A percentile compares a stretch with the other conserved stretches of the same genome.
Evolutionary conservation across 73 alveolate genomes (phyloP).

Genomic region (Stentor coeruleus): DNA sequence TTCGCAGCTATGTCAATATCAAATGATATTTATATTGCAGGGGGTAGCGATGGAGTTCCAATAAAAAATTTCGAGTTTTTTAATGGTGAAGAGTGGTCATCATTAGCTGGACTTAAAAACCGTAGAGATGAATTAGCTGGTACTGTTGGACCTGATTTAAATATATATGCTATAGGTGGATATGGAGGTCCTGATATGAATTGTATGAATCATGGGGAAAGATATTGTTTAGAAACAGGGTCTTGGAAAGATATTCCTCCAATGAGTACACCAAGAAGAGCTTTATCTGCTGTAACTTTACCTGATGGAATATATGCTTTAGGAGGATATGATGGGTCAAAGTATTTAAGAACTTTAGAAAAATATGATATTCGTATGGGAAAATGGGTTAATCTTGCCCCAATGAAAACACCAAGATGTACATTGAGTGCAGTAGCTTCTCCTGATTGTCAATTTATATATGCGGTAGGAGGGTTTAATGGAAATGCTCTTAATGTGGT

Average conservation of each 20-base stretch:
- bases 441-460: conserved; percentile 68
- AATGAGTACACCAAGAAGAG: conserved; percentile 83
- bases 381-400: conserved; percentile 62
- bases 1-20: conserved; percentile 55
- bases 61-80: conserved; percentile 53
- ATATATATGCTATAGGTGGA: conserved; percentile 81
- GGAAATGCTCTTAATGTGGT: conserved; percentile 72
- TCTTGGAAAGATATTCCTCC: conserved; percentile 80
- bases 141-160: conserved; percentile 60
- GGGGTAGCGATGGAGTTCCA: conserved; percentile 84
- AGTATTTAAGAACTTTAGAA: conserved; percentile 15
- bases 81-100: conserved; percentile 61
- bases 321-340: conserved; percentile 83
- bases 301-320: conserved; percentile 96
- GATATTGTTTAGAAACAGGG: conserved; percentile 58
- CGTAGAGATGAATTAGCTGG: conserved; percentile 79
- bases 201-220: conserved; percentile 77
- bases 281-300: conserved; percentile 80
- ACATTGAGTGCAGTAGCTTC: conserved; percentile 78
- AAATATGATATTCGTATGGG: conserved; percentile 54
- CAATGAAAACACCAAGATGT: conserved; percentile 76
- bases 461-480: conserved; percentile 89
- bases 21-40: conserved; percentile 54
- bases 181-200: conserved; percentile 73
- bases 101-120: conserved; percentile 60